phyloP scores from a whole-genome alignment of 2,329 filamentous ascomycete genomes.

The Immersiporthe knoxdaviesiana region DNA sequence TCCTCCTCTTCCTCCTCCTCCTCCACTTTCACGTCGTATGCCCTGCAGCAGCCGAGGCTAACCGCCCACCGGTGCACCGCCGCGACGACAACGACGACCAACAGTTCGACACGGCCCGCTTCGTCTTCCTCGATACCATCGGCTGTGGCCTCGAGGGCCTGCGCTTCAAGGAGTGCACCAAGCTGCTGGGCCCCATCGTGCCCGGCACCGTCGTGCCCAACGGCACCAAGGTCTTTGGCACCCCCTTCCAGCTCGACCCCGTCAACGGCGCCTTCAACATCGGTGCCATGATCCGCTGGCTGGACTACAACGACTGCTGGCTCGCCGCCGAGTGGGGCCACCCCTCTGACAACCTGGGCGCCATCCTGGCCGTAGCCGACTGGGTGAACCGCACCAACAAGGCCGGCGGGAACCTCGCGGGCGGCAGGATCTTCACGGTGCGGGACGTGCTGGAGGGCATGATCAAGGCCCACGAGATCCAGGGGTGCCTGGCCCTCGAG shows the following conservation, averaged over 20 bases:
- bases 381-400: slow-evolving; percentile 93
- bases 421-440: slow-evolving; percentile 85
- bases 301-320: slow-evolving; percentile 99
- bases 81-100: neutral
- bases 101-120: slow-evolving; percentile 92
- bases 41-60: slow-evolving; percentile 31
- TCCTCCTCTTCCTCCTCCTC: slow-evolving; percentile 12
- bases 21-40: neutral
- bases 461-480: slow-evolving; percentile 99
- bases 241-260: slow-evolving; percentile 91
- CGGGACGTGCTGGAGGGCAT: slow-evolving; percentile 93
- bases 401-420: slow-evolving; percentile 76
- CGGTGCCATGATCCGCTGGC: slow-evolving; percentile 97
- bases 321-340: slow-evolving; percentile 98
- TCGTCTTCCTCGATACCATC: slow-evolving; percentile 94
- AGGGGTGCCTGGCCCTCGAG: slow-evolving; percentile 93
- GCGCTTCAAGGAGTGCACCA: slow-evolving; percentile 93
- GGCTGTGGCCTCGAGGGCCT: slow-evolving; percentile 96
- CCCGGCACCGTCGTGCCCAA: slow-evolving; percentile 90
- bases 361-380: slow-evolving; percentile 94
- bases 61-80: slow-evolving; percentile 22
- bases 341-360: slow-evolving; percentile 95
- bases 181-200: slow-evolving; percentile 90
- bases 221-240: slow-evolving; percentile 88
- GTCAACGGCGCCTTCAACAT: slow-evolving; percentile 98